phyloP scores from a whole-genome alignment of 202 grass and related monocot species.

The Musa balbisiana region DNA sequence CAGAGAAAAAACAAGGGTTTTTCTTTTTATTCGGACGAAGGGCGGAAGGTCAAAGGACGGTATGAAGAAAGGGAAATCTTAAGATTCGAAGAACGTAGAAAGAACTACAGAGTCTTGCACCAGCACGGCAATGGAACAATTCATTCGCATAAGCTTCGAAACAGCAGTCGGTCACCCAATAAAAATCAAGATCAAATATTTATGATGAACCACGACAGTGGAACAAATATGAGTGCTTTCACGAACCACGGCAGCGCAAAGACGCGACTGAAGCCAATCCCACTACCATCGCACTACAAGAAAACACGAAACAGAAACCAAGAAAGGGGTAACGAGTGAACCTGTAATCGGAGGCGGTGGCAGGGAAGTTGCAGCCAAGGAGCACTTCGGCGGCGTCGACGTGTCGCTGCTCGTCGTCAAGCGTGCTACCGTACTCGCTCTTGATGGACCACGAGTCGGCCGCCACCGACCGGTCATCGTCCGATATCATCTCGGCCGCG shows the following conservation, averaged over 20 bases:
- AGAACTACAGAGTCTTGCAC: too few relatives aligned
- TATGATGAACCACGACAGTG: not conserved
- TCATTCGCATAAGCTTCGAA: too few relatives aligned
- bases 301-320: not conserved
- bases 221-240: not conserved
- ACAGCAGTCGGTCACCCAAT: too few relatives aligned
- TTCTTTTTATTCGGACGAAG: not conserved
- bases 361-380: conserved; percentile 59
- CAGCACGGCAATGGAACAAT: too few relatives aligned
- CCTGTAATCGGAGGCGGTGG: conserved; percentile 81
- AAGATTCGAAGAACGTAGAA: not conserved
- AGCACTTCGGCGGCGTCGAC: conserved; percentile 54
- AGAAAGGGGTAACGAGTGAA: conserved; percentile 7
- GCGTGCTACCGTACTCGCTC: conserved; percentile 97
- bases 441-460: conserved; percentile 97
- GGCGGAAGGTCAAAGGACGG: not conserved
- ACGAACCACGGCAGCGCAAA: not conserved
- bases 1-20: not conserved
- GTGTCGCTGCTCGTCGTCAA: conserved; percentile 92
- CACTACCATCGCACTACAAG: not conserved
- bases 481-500: conserved; percentile 47
- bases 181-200: not conserved
- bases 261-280: not conserved
- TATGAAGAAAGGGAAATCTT: not conserved
- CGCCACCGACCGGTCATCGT: conserved; percentile 94